A percentile compares a stretch with the other conserved stretches of the same genome.
These are phyloP conservation scores for Bothriochloa decipiens DNA, from an alignment of 176 grass and related monocot species.

Conservation along the genomic window DNA sequence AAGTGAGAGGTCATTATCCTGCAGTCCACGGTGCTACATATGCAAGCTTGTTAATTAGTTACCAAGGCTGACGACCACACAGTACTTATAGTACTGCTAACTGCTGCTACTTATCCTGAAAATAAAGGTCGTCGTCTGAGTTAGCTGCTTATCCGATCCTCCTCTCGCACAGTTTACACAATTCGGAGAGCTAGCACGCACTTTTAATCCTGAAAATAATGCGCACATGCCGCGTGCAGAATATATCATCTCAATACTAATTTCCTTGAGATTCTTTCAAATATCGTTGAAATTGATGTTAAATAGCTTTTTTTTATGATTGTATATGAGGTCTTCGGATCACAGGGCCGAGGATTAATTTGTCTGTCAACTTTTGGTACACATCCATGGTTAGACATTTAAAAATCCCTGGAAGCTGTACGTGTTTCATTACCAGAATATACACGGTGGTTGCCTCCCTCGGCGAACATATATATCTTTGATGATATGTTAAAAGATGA, in stretches of 20 bases:
- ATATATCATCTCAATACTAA: background rate
- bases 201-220: background rate
- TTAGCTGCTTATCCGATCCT: background rate
- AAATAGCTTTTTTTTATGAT: background rate
- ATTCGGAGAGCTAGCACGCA: background rate
- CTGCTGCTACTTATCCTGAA: constrained; percentile 29
- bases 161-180: background rate
- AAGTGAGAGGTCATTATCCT: constrained; percentile 47
- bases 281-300: background rate
- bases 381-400: background rate
- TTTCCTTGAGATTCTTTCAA: background rate
- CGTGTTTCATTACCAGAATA: background rate
- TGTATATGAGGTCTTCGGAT: constrained; percentile 7
- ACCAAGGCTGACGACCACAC: constrained; percentile 26
- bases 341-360: background rate
- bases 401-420: background rate
- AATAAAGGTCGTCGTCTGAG: constrained; percentile 13
- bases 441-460: background rate
- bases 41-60: constrained; percentile 15
- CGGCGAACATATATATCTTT: background rate
- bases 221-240: constrained; percentile 10
- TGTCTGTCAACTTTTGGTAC: background rate
- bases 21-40: constrained; percentile 45
- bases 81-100: constrained; percentile 17
- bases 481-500: constrained; percentile 32